Base-by-base conservation (phyloP, 2,329 filamentous ascomycete genomes). In the Decorospora gaudefroyi region DNA sequence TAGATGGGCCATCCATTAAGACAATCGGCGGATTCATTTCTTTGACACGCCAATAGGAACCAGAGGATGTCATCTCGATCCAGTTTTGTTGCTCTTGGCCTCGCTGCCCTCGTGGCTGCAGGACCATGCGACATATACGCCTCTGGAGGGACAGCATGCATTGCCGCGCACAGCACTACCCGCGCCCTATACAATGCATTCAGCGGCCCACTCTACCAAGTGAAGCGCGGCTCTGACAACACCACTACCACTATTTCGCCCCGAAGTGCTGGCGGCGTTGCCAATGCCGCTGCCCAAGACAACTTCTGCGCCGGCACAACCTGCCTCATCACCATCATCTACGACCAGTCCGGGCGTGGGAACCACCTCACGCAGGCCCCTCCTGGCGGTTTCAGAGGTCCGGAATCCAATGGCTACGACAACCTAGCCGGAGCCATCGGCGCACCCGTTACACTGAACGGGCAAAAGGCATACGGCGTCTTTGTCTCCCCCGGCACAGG, bases 111-210 rank as follows among this genome's bases (percentile, higher is more conserved):
- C 6, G 46, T 46, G 4, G 60, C 70, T 12, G 79, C 80, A 26
- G 81, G 74, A 9, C 82, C 83, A 6, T 86, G 82, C 55, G 83
- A 86, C 49, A 74, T 85, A 49, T 86, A 85, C 67, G 61, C 75
- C 1, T 72, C 75, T 0, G 82, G 80, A 0, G 75, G 75, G 36
- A 84, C 80, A 1, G 80, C 82, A n/a, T 86, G 83, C 55, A 69
- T 85, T 8, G 83, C 83, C 0, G 83, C 83, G 0, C 82, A 85
- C 61, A 79, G 79, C 62, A 85, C 81, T n/a, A 85, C 82, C 43
- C 78, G 83, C 3, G 80, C 82, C 11, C 65, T 86, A 5, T 85
- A 84, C 67, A 75, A 67, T 53, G 56, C 72, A 37, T 85, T 70
- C 68, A 71, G 38, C 6, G 78, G 79, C 3, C 36, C 78, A 0